A percentile compares a stretch with the other conserved stretches of the same genome.
These are phyloP conservation scores for Podospora anserina DNA, from an alignment of 495 filamentous ascomycete species.

Conservation along the genomic window DNA sequence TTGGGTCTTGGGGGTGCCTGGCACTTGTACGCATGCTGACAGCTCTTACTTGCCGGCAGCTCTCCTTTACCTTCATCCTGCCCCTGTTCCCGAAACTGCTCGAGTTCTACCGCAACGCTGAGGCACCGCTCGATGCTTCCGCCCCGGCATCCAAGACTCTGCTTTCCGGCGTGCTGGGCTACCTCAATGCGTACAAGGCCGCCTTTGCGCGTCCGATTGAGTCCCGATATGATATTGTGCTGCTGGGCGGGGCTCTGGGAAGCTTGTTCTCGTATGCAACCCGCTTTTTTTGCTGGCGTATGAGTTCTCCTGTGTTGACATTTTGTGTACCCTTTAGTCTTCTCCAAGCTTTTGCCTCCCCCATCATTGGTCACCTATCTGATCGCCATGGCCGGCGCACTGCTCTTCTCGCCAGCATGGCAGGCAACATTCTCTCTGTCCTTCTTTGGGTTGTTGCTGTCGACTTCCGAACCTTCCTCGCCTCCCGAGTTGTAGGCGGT, in stretches of 20 bases:
- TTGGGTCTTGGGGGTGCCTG: neutral
- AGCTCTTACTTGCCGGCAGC: conserved; percentile 28
- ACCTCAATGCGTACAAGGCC: conserved; percentile 92
- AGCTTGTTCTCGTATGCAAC: conserved; percentile 65
- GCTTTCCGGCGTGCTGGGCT: conserved; percentile 72
- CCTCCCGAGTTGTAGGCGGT: conserved; percentile 85
- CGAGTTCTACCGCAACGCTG: conserved; percentile 82
- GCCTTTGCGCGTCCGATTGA: conserved; percentile 91
- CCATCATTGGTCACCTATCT: conserved; percentile 82
- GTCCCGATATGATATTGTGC: conserved; percentile 92
- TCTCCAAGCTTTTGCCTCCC: conserved; percentile 88
- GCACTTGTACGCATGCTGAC: conserved; percentile 29
- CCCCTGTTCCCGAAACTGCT: conserved; percentile 92
- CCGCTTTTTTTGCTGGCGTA: neutral
- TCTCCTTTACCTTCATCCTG: conserved; percentile 84
- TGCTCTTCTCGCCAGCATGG: conserved; percentile 88
- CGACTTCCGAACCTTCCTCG: conserved; percentile 93
- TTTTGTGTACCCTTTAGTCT: conserved; percentile 37
- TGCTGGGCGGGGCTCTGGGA: conserved; percentile 90
- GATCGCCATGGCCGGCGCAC: conserved; percentile 85
- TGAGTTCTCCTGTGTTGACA: conserved; percentile 13
- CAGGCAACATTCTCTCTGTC: conserved; percentile 89
- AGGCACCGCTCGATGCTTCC: conserved; percentile 54
- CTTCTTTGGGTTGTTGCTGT: conserved; percentile 89
- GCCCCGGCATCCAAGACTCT: conserved; percentile 52